These are phyloP conservation scores for Carex littledalei DNA, from an alignment of 176 grass and related monocot species.

Conservation along the genomic window DNA sequence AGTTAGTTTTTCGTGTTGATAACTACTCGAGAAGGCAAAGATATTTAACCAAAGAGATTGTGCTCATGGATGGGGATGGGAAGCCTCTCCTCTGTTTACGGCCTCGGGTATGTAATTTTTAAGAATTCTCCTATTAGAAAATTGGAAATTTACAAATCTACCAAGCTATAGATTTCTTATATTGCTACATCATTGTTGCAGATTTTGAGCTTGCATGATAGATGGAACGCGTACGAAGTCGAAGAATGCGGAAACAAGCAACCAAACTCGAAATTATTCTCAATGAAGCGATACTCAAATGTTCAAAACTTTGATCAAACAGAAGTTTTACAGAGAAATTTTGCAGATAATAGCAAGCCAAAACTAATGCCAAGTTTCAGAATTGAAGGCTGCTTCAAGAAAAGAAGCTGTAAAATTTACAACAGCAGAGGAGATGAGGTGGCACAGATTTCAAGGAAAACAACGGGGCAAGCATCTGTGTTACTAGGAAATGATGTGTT, in stretches of 20 bases:
- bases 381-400: slow-evolving; percentile 45
- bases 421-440: slow-evolving; percentile 36
- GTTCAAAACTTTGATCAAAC: slow-evolving; percentile 41
- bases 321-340: slow-evolving; percentile 37
- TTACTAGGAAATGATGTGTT: slow-evolving; percentile 73
- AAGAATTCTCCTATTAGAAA: neutral
- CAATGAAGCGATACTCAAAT: slow-evolving; percentile 49
- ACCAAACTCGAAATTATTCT: slow-evolving; percentile 35
- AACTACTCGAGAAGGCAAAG: neutral
- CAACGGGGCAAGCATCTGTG: neutral
- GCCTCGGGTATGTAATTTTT: neutral
- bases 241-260: slow-evolving; percentile 14
- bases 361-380: slow-evolving; percentile 30
- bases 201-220: slow-evolving; percentile 67
- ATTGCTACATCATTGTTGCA: slow-evolving; percentile 6
- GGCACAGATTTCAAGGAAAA: slow-evolving; percentile 32
- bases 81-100: neutral
- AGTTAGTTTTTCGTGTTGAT: neutral
- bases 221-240: slow-evolving; percentile 56
- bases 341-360: neutral
- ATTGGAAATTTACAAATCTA: neutral
- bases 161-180: neutral
- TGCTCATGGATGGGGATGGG: neutral
- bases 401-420: slow-evolving; percentile 55
- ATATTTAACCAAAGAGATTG: slow-evolving; percentile 1